Conservation (phyloP, 192 early-diverging fungal genomes). For the Phycomyces blakesleeanus region DNA sequence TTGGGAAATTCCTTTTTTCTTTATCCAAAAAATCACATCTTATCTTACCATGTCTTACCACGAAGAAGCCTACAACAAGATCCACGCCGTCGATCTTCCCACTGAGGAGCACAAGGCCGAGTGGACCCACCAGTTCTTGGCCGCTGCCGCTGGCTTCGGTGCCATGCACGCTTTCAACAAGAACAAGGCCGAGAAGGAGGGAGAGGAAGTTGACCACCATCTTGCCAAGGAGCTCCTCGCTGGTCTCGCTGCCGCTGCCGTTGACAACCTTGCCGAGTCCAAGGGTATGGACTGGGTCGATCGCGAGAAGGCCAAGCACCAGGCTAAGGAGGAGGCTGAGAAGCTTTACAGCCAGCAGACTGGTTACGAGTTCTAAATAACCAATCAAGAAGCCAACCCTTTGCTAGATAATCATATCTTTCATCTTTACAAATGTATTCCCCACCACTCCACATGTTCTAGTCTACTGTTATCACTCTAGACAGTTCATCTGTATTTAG, state of each 20-base stretch:
- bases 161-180: constrained; percentile 39
- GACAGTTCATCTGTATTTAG: not conserved
- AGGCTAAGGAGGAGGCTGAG: constrained; percentile 32
- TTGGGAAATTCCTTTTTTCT: not conserved
- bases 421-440: too few relatives aligned
- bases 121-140: constrained; percentile 41
- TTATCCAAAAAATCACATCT: not conserved
- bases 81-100: constrained; percentile 12
- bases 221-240: constrained; percentile 44
- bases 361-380: constrained; percentile 1
- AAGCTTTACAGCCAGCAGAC: constrained; percentile 20
- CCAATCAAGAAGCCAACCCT: too few relatives aligned
- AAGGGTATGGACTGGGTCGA: constrained; percentile 45
- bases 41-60: constrained; percentile 16
- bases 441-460: not conserved
- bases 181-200: not conserved
- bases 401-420: not conserved
- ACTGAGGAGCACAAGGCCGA: constrained; percentile 25
- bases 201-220: constrained; percentile 18
- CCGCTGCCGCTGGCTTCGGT: constrained; percentile 50
- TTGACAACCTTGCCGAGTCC: constrained; percentile 37
- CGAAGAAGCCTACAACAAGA: constrained; percentile 22
- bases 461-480: constrained; percentile 1
- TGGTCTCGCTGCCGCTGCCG: constrained; percentile 41
- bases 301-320: constrained; percentile 30